These are phyloP conservation scores for Hymenotorrendiella dingleyae DNA, from an alignment of 2,329 filamentous ascomycete genomes.

Conservation along the genomic window DNA sequence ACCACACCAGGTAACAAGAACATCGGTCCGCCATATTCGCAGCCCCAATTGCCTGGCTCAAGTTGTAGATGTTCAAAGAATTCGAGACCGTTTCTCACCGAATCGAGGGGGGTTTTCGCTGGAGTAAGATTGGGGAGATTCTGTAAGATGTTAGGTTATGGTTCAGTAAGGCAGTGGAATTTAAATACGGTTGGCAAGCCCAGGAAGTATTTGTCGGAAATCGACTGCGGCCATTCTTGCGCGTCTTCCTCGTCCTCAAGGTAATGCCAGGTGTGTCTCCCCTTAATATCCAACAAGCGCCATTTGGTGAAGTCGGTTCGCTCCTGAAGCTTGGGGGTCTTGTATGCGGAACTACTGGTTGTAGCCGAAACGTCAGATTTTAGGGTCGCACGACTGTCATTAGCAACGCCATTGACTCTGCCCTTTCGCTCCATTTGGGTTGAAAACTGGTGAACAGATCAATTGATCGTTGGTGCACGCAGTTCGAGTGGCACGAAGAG, in stretches of 20 bases:
- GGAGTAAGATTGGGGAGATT: constrained; percentile 65
- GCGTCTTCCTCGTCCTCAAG: constrained; percentile 64
- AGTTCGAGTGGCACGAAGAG: too few relatives aligned
- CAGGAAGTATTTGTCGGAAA: constrained; percentile 84
- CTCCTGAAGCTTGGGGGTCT: constrained; percentile 42
- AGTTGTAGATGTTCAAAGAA: constrained; percentile 91
- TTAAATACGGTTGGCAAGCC: constrained; percentile 66
- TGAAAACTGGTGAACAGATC: too few relatives aligned
- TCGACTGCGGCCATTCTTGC: constrained; percentile 76
- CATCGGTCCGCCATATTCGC: constrained; percentile 97
- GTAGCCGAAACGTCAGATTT: constrained; percentile 14
- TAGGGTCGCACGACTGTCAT: too few relatives aligned
- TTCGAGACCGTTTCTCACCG: constrained; percentile 73
- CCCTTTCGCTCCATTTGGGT: too few relatives aligned
- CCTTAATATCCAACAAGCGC: constrained; percentile 76
- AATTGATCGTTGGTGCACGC: too few relatives aligned
- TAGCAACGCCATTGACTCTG: too few relatives aligned
- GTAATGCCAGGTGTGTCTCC: constrained; percentile 93
- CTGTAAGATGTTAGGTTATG: constrained; percentile 41
- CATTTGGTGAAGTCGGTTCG: constrained; percentile 78
- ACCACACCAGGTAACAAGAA: constrained; percentile 85
- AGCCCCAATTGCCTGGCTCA: constrained; percentile 87
- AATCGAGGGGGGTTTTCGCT: constrained; percentile 66
- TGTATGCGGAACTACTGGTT: constrained; percentile 23
- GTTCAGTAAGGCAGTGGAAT: constrained; percentile 1